Percentiles rank a stretch among this genome's conserved stretches.
Evolutionary conservation across 2,329 filamentous ascomycete species (phyloP).

Genomic region (Fusarium torulosum): DNA sequence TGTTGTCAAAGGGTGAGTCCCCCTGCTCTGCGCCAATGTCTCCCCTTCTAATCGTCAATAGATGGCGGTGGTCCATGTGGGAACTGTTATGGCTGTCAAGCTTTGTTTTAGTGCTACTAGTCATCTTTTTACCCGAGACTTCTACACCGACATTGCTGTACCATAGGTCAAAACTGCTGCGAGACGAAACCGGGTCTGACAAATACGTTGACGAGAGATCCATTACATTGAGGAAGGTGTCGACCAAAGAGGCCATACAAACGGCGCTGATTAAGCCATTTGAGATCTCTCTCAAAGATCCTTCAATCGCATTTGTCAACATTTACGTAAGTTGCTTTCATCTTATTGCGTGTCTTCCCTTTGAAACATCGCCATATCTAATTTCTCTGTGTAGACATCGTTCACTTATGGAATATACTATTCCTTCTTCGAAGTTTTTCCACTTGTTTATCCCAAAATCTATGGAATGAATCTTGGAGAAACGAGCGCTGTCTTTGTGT

Average conservation of each 20-base stretch:
- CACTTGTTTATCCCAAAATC: slow-evolving; percentile 68
- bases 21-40: neutral
- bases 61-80: slow-evolving; percentile 74
- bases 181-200: slow-evolving; percentile 44
- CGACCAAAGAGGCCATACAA: neutral
- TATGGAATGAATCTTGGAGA: slow-evolving; percentile 71
- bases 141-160: slow-evolving; percentile 69
- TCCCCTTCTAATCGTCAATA: slow-evolving; percentile 48
- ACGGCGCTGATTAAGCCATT: slow-evolving; percentile 66
- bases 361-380: neutral
- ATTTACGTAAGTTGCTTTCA: slow-evolving; percentile 57
- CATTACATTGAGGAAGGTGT: neutral
- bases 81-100: slow-evolving; percentile 72
- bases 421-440: slow-evolving; percentile 70
- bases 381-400: neutral
- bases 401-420: neutral
- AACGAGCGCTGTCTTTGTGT: slow-evolving; percentile 70
- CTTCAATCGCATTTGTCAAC: slow-evolving; percentile 71
- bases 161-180: slow-evolving; percentile 69
- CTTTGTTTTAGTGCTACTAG: slow-evolving; percentile 69
- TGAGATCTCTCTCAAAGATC: slow-evolving; percentile 70
- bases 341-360: neutral
- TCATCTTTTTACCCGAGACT: slow-evolving; percentile 74
- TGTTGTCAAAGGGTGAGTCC: neutral
- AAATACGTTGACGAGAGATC: neutral